Evolutionary conservation across 1,284 basidiomycete genomes (phyloP).

Genomic region (Ceratobasidium sp.): DNA sequence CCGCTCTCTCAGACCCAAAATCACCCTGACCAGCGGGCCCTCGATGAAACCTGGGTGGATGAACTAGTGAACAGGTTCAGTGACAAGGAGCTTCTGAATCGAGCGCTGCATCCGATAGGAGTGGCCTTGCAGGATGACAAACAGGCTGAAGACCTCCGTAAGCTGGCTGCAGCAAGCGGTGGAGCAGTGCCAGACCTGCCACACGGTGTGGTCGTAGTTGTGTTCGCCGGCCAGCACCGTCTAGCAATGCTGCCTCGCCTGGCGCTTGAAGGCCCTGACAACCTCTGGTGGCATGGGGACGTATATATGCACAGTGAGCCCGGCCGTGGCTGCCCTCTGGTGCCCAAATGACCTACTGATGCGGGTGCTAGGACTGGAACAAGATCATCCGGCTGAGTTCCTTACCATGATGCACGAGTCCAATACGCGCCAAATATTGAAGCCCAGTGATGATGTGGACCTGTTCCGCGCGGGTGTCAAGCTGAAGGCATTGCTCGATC

Average conservation of each 20-base stretch:
- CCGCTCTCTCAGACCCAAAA: neutral
- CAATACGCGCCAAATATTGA: slow-evolving; percentile 7
- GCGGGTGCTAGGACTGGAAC: neutral
- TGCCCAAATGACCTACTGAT: neutral
- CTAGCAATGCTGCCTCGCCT: slow-evolving; percentile 3
- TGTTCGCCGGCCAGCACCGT: slow-evolving; percentile 20
- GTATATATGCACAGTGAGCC: neutral
- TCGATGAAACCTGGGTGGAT: slow-evolving; percentile 30
- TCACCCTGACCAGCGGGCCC: slow-evolving; percentile 10
- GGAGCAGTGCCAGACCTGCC: neutral
- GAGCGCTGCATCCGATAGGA: neutral
- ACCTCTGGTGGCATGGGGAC: slow-evolving; percentile 15
- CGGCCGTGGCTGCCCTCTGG: neutral
- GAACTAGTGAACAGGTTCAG: neutral
- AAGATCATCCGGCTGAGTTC: slow-evolving; percentile 20
- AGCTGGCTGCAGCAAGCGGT: neutral
- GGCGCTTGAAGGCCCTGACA: neutral
- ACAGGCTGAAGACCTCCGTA: neutral
- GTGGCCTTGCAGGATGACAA: neutral
- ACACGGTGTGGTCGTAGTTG: neutral
- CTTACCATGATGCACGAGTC: slow-evolving; percentile 31
- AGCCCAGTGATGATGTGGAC: neutral
- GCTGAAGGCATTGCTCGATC: neutral
- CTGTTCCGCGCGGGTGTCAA: neutral
- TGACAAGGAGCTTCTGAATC: neutral